Evolutionary conservation across 345 rosid genomes (phyloP), one percentile per base, ranked within the genome.

Genomic region (Mallotus nudiflorus): DNA sequence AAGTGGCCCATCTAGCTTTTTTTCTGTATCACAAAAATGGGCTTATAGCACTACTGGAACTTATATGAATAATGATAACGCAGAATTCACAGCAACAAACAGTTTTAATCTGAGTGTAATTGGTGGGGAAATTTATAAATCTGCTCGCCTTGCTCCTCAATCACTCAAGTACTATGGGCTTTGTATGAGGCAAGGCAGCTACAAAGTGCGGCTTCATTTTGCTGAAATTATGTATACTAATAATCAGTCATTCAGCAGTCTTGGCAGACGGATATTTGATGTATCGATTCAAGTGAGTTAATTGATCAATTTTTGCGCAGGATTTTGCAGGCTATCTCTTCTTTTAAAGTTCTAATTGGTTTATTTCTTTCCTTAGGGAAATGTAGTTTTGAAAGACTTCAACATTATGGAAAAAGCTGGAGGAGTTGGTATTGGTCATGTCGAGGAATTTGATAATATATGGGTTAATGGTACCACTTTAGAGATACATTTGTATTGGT

Each of bases 161-260:
- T 92, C 97, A 8, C 88, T 95, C 70, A 95, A 73, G 80, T 92
- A 92, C 84, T 95, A 87, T 73, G 97, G 85, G 69, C 79, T 88
- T 13, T 95, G 97, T 53, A 59, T 95, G 96, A 68, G 25, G 42
- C 6, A 33, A 9, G 92, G 89, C 42, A 78, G 82, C 61, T 95
- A 92, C 64, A 87, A 77, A 49, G 88, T 92, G 25, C 65, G 70
- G 51, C 97, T 95, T 44, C 91, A 92, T 75, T 95, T 95, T 73
- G 92, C 99, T 19, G 99, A 95, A 80, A 90, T 95, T 39, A 88
- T 85, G 89, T 92, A 67, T 69, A 65, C 93, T 1, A 19, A 83
- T 63, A 84, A 85, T 40, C 58, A 74, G 75, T 75, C 78, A 10
- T 95, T 52, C 71, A 75, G 56, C 59, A 95, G 99, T 82, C 72